Evolutionary conservation across 768 basidiomycete genomes (phyloP), one percentile per base, ranked within the genome.

Genomic region (Rhodosporidiobolus sp.): DNA sequence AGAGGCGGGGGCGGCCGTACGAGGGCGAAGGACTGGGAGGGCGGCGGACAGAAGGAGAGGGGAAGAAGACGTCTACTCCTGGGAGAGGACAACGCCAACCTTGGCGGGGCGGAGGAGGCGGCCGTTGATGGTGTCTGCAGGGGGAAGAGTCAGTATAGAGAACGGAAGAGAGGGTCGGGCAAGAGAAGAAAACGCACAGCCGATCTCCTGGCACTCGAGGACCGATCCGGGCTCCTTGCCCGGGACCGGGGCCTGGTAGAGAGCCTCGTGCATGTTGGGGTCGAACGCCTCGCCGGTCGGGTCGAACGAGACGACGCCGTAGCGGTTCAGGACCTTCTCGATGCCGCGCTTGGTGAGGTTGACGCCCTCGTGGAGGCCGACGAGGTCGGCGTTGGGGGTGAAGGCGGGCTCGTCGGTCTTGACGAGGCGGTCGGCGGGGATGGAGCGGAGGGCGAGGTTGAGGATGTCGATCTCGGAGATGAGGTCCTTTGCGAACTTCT

Each of bases 121-220:
- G 76, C 92, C 91, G 83, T 95, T 96, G 83, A 99, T 93, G 83
- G 85, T 92, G 84, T 92, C 98, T 7, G 94, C 94, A 66, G n/a
- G 85, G 84, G 1, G 53, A 5, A 19, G 1, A 10, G 22, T 7
- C 35, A 32, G 22, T 16, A 16, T 22, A 7, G 28, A 19, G 16
- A 28, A 35, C 20, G 32, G 5, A 56, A 22, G 24, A 26, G 26
- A 34, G 50, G n/a, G 30, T 34, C 28, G 4, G 12, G 14, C 28
- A 20, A 59, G 12, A 50, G 32, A 34, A 46, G 22, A 38, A 28
- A 8, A 57, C 76, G 54, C 54, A 77, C 72, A 76, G 60, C 75
- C 74, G 38, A 77, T 75, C 84, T 95, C 94, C 81, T 90, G 90
- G 80, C 90, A 91, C 80, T 95, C 91, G 57, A 96, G 85, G 46